Percentiles rank a stretch among this genome's conserved stretches.
Evolutionary conservation across 495 filamentous ascomycete genomes (phyloP).

Genomic region (Penicillium arizonense): DNA sequence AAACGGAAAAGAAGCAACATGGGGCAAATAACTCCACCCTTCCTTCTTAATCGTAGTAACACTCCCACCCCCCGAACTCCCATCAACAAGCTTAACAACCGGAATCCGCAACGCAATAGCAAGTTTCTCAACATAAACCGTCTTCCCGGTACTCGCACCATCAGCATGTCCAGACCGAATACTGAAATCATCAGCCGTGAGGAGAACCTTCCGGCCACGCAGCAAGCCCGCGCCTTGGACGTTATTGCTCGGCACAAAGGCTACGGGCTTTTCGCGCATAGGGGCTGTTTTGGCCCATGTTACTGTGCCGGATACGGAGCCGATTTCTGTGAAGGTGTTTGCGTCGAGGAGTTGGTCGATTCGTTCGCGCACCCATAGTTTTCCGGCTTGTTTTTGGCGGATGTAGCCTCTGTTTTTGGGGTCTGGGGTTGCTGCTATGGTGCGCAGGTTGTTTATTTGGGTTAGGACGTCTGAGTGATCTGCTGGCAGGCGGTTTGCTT

Average conservation of each 20-base stretch:
- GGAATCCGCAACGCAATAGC: slow-evolving; percentile 51
- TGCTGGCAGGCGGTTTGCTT: slow-evolving; percentile 43
- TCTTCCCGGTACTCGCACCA: slow-evolving; percentile 56
- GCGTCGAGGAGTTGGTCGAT: slow-evolving; percentile 54
- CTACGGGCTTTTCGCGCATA: slow-evolving; percentile 47
- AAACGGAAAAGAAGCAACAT: slow-evolving; percentile 47
- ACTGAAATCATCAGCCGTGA: slow-evolving; percentile 65
- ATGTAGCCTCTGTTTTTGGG: slow-evolving; percentile 53
- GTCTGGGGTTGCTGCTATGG: slow-evolving; percentile 53
- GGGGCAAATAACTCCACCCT: slow-evolving; percentile 57
- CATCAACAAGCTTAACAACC: slow-evolving; percentile 62
- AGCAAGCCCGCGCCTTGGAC: slow-evolving; percentile 50
- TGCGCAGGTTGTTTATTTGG: slow-evolving; percentile 48
- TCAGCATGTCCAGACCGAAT: slow-evolving; percentile 63
- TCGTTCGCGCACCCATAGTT: slow-evolving; percentile 64
- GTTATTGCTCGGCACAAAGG: slow-evolving; percentile 55
- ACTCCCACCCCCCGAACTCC: slow-evolving; percentile 59
- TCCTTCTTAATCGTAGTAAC: slow-evolving; percentile 56
- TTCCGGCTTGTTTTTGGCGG: slow-evolving; percentile 60
- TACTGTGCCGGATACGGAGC: slow-evolving; percentile 58
- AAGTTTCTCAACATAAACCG: slow-evolving; percentile 57
- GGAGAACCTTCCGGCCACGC: slow-evolving; percentile 50
- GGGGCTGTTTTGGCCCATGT: slow-evolving; percentile 51
- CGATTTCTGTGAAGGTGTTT: slow-evolving; percentile 54
- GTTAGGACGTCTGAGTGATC: slow-evolving; percentile 60